These are phyloP conservation scores for Brettanomyces bruxellensis DNA, from an alignment of 805 yeast genomes.

Conservation along the genomic window DNA sequence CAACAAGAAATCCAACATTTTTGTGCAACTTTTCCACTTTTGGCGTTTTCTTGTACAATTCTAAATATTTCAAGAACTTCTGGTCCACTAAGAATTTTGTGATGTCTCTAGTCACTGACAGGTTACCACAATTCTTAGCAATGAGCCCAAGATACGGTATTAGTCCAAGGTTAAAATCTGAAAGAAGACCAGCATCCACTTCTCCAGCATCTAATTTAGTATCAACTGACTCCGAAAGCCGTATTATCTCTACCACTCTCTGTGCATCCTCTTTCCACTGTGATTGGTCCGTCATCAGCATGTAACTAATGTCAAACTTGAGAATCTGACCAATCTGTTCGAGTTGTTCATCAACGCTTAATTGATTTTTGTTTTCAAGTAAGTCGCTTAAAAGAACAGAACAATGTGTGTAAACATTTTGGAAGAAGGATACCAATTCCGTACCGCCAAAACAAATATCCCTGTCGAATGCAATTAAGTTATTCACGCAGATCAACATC, in stretches of 20 bases:
- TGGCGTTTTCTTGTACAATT: constrained; percentile 5
- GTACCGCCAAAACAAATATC: constrained; percentile 20
- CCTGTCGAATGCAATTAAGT: constrained; percentile 35
- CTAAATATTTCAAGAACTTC: constrained; percentile 10
- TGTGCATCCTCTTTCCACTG: constrained; percentile 1
- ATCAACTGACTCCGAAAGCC: background rate
- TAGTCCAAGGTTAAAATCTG: constrained; percentile 13
- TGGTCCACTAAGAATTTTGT: constrained; percentile 20
- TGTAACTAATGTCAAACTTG: background rate
- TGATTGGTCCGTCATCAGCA: background rate
- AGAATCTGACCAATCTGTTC: constrained; percentile 2
- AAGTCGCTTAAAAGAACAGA: background rate
- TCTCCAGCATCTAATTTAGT: constrained; percentile 3
- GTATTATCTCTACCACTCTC: background rate
- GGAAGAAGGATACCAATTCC: constrained; percentile 5
- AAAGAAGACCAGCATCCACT: constrained; percentile 7
- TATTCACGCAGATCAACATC: constrained; percentile 60
- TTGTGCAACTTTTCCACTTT: constrained; percentile 16
- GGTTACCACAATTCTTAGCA: constrained; percentile 14
- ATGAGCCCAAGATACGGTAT: constrained; percentile 18
- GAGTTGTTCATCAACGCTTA: background rate
- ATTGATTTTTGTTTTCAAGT: background rate
- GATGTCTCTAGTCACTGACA: constrained; percentile 11
- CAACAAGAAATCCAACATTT: constrained; percentile 16
- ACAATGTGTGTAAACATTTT: background rate